These are phyloP conservation scores for Protea cynaroides DNA, from an alignment of 164 flowering plant species.

Conservation along the genomic window DNA sequence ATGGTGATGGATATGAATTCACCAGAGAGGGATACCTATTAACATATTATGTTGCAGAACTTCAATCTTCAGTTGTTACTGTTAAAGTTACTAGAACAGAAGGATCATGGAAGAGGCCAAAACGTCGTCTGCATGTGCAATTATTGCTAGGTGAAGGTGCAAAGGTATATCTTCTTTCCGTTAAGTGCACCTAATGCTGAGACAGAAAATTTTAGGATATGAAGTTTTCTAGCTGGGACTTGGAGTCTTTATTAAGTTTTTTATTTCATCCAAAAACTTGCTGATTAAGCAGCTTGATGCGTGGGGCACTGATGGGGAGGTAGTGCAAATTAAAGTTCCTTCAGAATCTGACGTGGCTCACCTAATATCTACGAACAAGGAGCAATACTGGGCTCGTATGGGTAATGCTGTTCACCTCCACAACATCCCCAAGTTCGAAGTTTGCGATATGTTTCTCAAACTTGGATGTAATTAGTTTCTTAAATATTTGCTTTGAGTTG, in stretches of 20 bases:
- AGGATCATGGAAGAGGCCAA: slow-evolving; percentile 82
- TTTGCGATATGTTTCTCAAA: background rate
- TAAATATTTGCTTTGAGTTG: no score
- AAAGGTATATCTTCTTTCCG: slow-evolving; percentile 37
- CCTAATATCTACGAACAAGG: slow-evolving; percentile 37
- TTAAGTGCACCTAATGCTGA: background rate
- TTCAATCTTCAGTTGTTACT: slow-evolving; percentile 57
- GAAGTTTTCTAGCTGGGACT: background rate
- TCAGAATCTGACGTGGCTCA: slow-evolving; percentile 48
- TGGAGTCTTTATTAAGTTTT: background rate
- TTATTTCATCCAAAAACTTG: background rate
- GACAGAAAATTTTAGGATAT: background rate
- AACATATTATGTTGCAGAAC: slow-evolving; percentile 75
- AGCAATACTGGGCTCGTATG: slow-evolving; percentile 41
- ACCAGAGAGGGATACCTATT: slow-evolving; percentile 57
- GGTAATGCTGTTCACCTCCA: slow-evolving; percentile 31
- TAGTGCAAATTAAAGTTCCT: slow-evolving; percentile 57
- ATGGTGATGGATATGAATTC: slow-evolving; percentile 93
- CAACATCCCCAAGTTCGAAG: no score
- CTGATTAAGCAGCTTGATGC: slow-evolving; percentile 55
- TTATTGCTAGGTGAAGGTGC: slow-evolving; percentile 80
- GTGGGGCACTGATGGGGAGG: slow-evolving; percentile 83
- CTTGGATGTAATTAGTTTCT: background rate
- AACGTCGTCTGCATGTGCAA: slow-evolving; percentile 64
- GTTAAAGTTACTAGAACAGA: slow-evolving; percentile 60